These are phyloP conservation scores for Leccinum holopus DNA, from an alignment of 1,284 basidiomycete species.

Conservation along the genomic window DNA sequence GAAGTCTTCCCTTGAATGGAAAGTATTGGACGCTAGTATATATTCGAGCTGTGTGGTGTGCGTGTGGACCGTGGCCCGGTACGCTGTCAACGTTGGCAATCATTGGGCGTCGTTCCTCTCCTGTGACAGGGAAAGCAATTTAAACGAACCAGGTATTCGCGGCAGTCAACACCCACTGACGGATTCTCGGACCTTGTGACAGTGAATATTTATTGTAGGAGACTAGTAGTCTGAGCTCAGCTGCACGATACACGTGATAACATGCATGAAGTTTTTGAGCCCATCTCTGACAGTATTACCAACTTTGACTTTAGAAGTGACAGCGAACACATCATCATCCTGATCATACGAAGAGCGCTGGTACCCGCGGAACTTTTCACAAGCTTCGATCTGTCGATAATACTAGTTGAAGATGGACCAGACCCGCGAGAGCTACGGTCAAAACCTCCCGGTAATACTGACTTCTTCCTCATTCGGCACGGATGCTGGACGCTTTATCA, in stretches of 20 bases:
- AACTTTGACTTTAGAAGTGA: background rate
- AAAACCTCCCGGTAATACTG: slow-evolving; percentile 47
- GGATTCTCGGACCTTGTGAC: background rate
- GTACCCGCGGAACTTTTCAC: background rate
- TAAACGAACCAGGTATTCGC: no score
- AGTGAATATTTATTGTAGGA: background rate
- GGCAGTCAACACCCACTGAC: background rate
- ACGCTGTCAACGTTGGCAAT: background rate
- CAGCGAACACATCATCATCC: background rate
- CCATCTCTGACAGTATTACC: background rate
- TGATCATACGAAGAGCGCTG: background rate
- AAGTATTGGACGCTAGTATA: background rate
- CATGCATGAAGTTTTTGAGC: background rate
- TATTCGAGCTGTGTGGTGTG: background rate
- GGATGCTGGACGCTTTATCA: slow-evolving; percentile 28
- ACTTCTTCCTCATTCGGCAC: background rate
- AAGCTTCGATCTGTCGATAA: background rate
- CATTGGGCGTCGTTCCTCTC: background rate
- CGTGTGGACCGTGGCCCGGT: no score
- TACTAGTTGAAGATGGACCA: slow-evolving; percentile 18
- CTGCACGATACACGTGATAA: background rate
- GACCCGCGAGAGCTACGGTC: slow-evolving; percentile 43
- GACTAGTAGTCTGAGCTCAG: no score
- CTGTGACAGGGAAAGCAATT: background rate
- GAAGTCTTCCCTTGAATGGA: slow-evolving; percentile 1